These are phyloP conservation scores for Ensete glaucum DNA, from an alignment of 176 grass and related monocot species.

Conservation along the genomic window DNA sequence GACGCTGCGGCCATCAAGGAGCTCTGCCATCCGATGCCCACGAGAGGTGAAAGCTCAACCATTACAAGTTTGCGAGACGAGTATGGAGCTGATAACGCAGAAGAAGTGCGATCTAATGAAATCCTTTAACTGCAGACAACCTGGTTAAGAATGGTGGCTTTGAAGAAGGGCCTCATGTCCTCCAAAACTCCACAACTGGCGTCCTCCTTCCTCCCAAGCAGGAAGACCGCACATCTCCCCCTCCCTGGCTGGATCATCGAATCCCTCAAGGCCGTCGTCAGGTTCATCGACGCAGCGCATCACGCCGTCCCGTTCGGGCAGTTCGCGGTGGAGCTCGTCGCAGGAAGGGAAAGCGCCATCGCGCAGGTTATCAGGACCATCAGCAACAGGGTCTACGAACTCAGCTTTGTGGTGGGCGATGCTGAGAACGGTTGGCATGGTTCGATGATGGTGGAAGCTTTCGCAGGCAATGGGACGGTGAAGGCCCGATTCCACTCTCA, in stretches of 20 bases:
- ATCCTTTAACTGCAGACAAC: constrained; percentile 38
- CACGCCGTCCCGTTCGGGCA: constrained; percentile 62
- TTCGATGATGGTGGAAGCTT: constrained; percentile 81
- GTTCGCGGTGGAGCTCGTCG: constrained; percentile 85
- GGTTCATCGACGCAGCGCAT: constrained; percentile 72
- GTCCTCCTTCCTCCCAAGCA: constrained; percentile 42
- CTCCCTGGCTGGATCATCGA: constrained; percentile 95
- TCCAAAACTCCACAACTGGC: constrained; percentile 53
- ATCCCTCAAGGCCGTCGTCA: constrained; percentile 91
- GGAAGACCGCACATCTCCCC: constrained; percentile 69
- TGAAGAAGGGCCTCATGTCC: constrained; percentile 34
- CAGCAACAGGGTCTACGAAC: constrained; percentile 51
- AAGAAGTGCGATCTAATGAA: too few relatives aligned
- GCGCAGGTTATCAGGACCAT: constrained; percentile 90
- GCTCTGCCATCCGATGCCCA: constrained; percentile 52
- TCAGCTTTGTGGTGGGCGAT: constrained; percentile 72
- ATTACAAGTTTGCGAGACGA: too few relatives aligned
- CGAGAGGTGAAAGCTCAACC: constrained; percentile 41
- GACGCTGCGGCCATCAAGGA: constrained; percentile 94
- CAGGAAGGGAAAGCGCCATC: constrained; percentile 86
- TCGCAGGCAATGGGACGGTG: constrained; percentile 65
- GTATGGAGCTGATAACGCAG: too few relatives aligned
- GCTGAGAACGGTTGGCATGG: constrained; percentile 84
- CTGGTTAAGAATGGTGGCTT: constrained; percentile 83
- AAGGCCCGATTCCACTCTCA: constrained; percentile 67